Evolutionary conservation across 2,329 filamentous ascomycete genomes (phyloP), one percentile per base, ranked within the genome.

Genomic region (Elsinoe fawcettii): DNA sequence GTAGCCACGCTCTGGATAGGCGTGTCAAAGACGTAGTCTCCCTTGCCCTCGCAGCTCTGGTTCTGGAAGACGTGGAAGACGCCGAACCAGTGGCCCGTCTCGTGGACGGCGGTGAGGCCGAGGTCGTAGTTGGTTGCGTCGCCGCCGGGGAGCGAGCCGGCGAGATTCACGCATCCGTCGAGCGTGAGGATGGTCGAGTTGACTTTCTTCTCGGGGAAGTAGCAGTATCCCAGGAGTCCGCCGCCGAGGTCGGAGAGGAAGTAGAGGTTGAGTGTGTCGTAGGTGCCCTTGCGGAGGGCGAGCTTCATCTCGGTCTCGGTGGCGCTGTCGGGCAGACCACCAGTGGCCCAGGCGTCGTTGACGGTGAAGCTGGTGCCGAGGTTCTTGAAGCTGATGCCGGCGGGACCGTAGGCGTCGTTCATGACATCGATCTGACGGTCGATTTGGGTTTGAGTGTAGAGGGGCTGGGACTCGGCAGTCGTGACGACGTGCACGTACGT

Each of bases 111-210:
- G 0, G 75, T 77, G 64, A 68, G 74, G 58, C 74, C 75, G 36
- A 64, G 60, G 64, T 75, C 74, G 67, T 81, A 82, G 18, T 76
- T 75, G 9, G 67, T 63, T 55, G 78, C 67, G 39, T 67, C 63
- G 27, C 78, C 77, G 41, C 73, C 74, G 8, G 80, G 79, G 78
- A 82, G 80, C 6, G 78, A 81, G 58, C 72, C 71, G 14, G 77
- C 77, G 49, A 80, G 73, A 56, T 82, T 71, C 63, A 79, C 81
- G 70, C 80, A 83, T 34, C 80, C 80, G 64, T 83, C 80, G 58
- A 71, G 71, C 58, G 70, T 66, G 66, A 82, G 82, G 34, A 69
- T 56, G 30, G 53, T 32, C 22, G 34, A 39, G 63, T 74, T 63
- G 6, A 64, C 67, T 27, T 68, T 65, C 47, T 71, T 73, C 5